Base-by-base conservation (phyloP, 192 early-diverging fungal genomes). In the Umbelopsis sp. region DNA sequence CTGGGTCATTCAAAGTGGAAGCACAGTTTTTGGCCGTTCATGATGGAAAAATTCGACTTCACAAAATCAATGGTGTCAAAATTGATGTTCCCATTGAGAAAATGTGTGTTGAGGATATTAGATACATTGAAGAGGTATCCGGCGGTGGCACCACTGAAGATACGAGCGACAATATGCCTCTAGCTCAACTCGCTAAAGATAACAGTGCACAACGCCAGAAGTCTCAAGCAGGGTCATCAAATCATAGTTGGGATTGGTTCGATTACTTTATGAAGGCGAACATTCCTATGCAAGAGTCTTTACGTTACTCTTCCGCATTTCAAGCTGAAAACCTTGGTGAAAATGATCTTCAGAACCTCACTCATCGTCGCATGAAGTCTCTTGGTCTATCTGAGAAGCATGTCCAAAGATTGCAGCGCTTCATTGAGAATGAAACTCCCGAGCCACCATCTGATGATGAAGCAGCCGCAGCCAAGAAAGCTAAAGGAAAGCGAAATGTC, bases 51-150 rank as follows among this genome's bases (percentile, higher is more conserved):
- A 93, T 97, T 37, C 90, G 97, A 35, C 76, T 99, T 61, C 95
- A 96, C 81, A 99, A 99, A 76, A 82, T 89, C 13, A 99, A 99
- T 76, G 94, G 95, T 65, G 95, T 95, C 58, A 95, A 89, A 50
- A 98, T 99, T 71, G 91, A 85, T 20, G 97, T 99, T 5, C 91
- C 95, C 1, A 74, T 97, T 30, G 88, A 92, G 18, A 97, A 97
- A 74, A 91, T 99, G 75, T 87, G 88, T 7, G 72, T 76, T 20
- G 84, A 84, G 30, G 88, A 86, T 68, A 67, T 87, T 49, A 46
- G 51, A 10, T 86, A 76, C 66, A 81, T 89, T 55, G 86, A 89
- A 50, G 69, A 80, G 47, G 76, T 76, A n/a, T 82, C 51, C 3
- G 76, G 71, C 10, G 46, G 23, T 10, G 55, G 52, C 13, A 45